These are phyloP conservation scores for Aspergillus ochraceoroseus DNA, from an alignment of 2,329 filamentous ascomycete genomes.

Conservation along the genomic window DNA sequence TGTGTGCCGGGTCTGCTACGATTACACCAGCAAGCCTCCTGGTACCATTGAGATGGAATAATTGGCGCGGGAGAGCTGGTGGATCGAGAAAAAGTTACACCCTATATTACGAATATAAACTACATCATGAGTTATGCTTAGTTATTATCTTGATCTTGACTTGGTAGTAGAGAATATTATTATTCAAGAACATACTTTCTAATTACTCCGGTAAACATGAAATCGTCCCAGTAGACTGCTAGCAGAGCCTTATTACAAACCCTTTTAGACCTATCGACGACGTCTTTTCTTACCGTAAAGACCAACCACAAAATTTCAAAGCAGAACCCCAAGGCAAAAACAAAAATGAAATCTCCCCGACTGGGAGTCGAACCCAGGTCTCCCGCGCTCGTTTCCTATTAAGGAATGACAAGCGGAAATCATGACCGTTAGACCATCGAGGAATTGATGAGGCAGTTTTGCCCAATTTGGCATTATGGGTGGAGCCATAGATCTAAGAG, in stretches of 20 bases:
- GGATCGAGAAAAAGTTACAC: constrained; percentile 6
- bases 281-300: neutral
- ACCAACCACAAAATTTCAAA: neutral
- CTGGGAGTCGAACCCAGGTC: constrained; percentile 17
- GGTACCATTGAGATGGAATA: constrained; percentile 73
- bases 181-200: too few relatives aligned
- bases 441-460: too few relatives aligned
- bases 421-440: constrained; percentile 24
- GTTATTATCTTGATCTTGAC: too few relatives aligned
- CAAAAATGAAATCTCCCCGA: constrained; percentile 9
- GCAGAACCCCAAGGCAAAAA: neutral
- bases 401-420: constrained; percentile 22
- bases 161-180: too few relatives aligned
- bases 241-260: too few relatives aligned
- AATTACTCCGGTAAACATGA: too few relatives aligned
- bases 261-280: too few relatives aligned
- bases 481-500: too few relatives aligned
- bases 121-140: too few relatives aligned
- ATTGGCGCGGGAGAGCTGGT: constrained; percentile 6
- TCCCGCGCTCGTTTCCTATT: constrained; percentile 11
- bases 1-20: constrained; percentile 26
- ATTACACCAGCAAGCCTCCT: constrained; percentile 61
- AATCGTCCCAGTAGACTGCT: too few relatives aligned
- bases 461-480: too few relatives aligned
- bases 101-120: neutral